phyloP scores from a whole-genome alignment of 2,329 filamentous ascomycete species.

The Xylaria sp. region DNA sequence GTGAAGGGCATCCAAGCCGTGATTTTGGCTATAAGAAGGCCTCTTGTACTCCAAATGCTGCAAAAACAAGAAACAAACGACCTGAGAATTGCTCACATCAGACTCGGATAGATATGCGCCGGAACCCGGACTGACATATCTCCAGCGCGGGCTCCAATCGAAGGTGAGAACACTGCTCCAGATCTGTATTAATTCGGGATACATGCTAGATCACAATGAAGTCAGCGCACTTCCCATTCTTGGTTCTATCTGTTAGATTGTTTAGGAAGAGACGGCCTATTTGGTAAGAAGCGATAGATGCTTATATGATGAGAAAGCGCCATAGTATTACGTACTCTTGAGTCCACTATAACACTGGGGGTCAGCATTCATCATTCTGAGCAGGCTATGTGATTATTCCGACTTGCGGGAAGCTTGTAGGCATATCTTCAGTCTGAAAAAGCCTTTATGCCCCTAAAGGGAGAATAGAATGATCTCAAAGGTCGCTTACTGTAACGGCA shows the following conservation, averaged over 20 bases:
- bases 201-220: constrained; percentile 40
- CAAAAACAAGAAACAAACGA: neutral
- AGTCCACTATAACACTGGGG: constrained; percentile 18
- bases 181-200: constrained; percentile 44
- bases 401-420: neutral
- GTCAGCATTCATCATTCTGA: neutral
- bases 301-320: neutral
- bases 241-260: neutral
- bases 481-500: constrained; percentile 28
- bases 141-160: constrained; percentile 43
- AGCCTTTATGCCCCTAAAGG: neutral
- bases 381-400: neutral
- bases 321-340: constrained; percentile 33
- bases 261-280: neutral
- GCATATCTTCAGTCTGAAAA: neutral
- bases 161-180: constrained; percentile 44
- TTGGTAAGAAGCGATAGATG: neutral
- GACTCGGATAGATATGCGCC: constrained; percentile 50
- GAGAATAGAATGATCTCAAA: neutral
- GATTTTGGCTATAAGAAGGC: neutral
- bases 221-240: constrained; percentile 9
- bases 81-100: constrained; percentile 34
- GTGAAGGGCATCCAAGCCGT: neutral
- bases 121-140: constrained; percentile 41
- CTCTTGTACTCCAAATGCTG: neutral